These are phyloP conservation scores for Lichtheimia hyalospora DNA, from an alignment of 371 early-diverging fungal genomes.

Conservation along the genomic window DNA sequence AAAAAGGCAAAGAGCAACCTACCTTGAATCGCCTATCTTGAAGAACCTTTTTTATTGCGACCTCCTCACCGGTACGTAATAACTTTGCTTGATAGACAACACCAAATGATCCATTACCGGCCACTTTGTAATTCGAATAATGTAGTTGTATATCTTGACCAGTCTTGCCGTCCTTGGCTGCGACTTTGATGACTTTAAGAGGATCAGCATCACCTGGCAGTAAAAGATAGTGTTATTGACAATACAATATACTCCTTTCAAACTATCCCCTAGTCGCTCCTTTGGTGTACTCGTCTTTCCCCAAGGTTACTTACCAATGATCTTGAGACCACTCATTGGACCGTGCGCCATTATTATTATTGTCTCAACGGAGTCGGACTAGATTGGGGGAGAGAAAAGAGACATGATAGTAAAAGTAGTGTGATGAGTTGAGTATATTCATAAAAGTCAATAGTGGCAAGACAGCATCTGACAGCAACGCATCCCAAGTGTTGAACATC, in stretches of 20 bases:
- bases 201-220: constrained; percentile 54
- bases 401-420: background rate
- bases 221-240: background rate
- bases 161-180: constrained; percentile 81
- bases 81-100: constrained; percentile 94
- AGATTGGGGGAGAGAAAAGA: background rate
- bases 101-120: constrained; percentile 96
- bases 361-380: background rate
- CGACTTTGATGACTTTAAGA: constrained; percentile 44
- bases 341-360: constrained; percentile 22
- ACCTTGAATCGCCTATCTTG: constrained; percentile 96
- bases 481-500: background rate
- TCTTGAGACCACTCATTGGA: constrained; percentile 33
- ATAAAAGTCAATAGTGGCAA: background rate
- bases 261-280: background rate
- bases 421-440: background rate
- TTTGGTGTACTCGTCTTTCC: background rate
- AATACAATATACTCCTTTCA: background rate
- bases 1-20: background rate
- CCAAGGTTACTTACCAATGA: constrained; percentile 14
- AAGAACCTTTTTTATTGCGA: constrained; percentile 95
- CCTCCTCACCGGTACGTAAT: constrained; percentile 72
- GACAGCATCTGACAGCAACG: constrained; percentile 1
- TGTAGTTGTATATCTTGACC: constrained; percentile 81
- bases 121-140: constrained; percentile 86